phyloP scores from a whole-genome alignment of 768 basidiomycete species.

The Russula ochroleuca region DNA sequence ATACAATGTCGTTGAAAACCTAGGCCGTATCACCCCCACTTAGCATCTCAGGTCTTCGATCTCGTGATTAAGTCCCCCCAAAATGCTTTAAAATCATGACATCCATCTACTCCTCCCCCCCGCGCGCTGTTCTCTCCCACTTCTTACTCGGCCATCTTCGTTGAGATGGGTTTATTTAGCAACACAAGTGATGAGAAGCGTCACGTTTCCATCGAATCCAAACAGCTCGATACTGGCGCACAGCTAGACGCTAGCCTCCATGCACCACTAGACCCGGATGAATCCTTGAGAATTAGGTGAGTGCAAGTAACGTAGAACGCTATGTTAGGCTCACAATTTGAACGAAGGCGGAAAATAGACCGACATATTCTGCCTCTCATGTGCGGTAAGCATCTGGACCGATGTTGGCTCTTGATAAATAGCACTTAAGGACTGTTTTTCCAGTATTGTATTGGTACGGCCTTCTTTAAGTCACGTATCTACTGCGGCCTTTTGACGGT shows the following conservation, averaged over 20 bases:
- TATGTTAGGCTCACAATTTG: constrained; percentile 29
- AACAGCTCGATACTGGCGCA: constrained; percentile 60
- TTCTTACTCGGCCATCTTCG: neutral
- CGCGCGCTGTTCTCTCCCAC: neutral
- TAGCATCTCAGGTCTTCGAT: neutral
- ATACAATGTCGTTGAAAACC: too few species aligned
- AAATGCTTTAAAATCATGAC: neutral
- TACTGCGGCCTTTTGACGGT: constrained; percentile 6
- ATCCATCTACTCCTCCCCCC: neutral
- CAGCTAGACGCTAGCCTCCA: constrained; percentile 47
- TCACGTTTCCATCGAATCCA: constrained; percentile 39
- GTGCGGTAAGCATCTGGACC: constrained; percentile 50
- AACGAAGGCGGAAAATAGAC: constrained; percentile 52
- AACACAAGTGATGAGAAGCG: constrained; percentile 19
- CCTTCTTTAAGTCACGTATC: neutral
- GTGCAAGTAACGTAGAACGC: neutral
- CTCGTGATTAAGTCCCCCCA: neutral
- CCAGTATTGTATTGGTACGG: constrained; percentile 53
- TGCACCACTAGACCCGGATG: constrained; percentile 46
- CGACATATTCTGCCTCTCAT: constrained; percentile 63
- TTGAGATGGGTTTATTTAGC: constrained; percentile 18
- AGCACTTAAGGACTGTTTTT: constrained; percentile 5
- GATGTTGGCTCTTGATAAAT: constrained; percentile 1
- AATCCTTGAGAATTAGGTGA: constrained; percentile 49
- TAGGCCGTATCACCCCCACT: too few species aligned